These are phyloP conservation scores for Phialocephala subalpina DNA, from an alignment of 2,329 filamentous ascomycete species.

Conservation along the genomic window DNA sequence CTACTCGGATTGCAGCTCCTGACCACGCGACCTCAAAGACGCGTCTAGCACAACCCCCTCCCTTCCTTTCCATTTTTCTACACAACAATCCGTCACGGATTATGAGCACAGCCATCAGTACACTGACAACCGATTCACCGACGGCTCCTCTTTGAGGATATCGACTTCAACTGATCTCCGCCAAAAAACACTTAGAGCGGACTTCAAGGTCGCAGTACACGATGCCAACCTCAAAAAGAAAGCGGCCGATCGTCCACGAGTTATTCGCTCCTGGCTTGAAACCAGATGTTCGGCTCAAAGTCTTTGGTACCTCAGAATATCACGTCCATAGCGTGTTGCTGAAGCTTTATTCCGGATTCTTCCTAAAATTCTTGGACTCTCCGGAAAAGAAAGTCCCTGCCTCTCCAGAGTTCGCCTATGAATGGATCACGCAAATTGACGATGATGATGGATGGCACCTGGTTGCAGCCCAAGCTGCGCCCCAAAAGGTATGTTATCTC, in stretches of 20 bases:
- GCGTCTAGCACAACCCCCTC: no score
- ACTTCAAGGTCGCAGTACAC: not conserved
- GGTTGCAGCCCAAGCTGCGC: not conserved
- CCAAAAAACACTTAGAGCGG: not conserved
- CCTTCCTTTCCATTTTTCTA: no score
- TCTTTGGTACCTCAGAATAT: conserved; percentile 17
- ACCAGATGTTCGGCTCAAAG: conserved; percentile 17
- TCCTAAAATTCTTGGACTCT: conserved; percentile 27
- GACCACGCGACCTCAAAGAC: no score
- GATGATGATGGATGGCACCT: conserved; percentile 12
- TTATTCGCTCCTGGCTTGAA: not conserved
- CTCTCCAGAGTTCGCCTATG: conserved; percentile 5
- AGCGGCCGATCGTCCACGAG: not conserved
- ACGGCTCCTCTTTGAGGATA: no score
- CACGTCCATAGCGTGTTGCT: conserved; percentile 25
- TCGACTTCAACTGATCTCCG: no score
- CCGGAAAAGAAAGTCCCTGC: conserved; percentile 20
- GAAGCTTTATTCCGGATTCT: conserved; percentile 23
- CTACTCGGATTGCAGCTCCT: no score
- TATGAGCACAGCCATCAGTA: no score
- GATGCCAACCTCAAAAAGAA: not conserved
- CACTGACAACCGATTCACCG: no score
- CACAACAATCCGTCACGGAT: no score
- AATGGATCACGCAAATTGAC: conserved; percentile 21
- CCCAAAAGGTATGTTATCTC: not conserved